Evolutionary conservation across 805 yeast species (phyloP).

Genomic region (Pachysolen tannophilus): DNA sequence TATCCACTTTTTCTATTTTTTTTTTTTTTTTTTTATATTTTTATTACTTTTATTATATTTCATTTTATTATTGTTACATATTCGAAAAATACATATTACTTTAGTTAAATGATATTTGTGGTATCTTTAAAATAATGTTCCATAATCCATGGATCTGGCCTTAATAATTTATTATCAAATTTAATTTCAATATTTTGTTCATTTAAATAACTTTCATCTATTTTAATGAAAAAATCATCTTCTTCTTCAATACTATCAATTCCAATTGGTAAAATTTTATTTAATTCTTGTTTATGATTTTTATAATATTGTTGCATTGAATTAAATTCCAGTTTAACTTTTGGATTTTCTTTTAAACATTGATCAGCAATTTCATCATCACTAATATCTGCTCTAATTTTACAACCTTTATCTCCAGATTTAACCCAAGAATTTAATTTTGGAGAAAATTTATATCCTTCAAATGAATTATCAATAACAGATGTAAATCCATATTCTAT

Average conservation of each 20-base stretch:
- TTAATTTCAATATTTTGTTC: background rate
- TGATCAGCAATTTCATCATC: background rate
- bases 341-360: background rate
- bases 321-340: background rate
- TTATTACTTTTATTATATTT: too few species aligned
- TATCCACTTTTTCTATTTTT: too few species aligned
- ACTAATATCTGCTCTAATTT: background rate
- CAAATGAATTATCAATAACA: background rate
- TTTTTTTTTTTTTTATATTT: too few species aligned
- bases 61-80: too few species aligned
- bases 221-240: conserved; percentile 2
- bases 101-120: too few species aligned
- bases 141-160: conserved; percentile 5
- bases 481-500: conserved; percentile 25
- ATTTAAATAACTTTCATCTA: background rate
- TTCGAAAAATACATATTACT: too few species aligned
- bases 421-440: conserved; percentile 4
- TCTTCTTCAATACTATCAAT: background rate
- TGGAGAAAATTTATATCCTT: background rate
- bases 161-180: conserved; percentile 3
- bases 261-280: conserved; percentile 1
- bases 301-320: conserved; percentile 2
- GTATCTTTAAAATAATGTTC: background rate
- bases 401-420: background rate
- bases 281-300: background rate